Conservation (phyloP, 2,329 filamentous ascomycete species). For the Zalaria obscura region DNA sequence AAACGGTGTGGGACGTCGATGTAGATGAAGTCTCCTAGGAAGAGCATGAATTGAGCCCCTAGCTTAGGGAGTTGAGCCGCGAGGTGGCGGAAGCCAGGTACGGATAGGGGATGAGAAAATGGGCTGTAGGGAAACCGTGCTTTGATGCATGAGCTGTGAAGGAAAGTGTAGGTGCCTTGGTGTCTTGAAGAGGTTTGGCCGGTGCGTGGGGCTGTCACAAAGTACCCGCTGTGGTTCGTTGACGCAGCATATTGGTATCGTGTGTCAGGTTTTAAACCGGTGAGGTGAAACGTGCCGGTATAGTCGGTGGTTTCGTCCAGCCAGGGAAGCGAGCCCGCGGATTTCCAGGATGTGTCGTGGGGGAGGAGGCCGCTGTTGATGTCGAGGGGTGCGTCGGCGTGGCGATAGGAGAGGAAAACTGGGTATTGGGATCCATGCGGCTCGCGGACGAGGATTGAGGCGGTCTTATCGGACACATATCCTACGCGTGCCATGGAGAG, state of each 20-base stretch:
- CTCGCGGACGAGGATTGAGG: slow-evolving; percentile 73
- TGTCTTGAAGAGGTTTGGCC: slow-evolving; percentile 43
- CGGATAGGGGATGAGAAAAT: slow-evolving; percentile 65
- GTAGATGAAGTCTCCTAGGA: slow-evolving; percentile 79
- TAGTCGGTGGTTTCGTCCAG: slow-evolving; percentile 71
- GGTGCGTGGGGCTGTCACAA: slow-evolving; percentile 59
- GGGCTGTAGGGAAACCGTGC: slow-evolving; percentile 81
- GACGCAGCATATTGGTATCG: slow-evolving; percentile 75
- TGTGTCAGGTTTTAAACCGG: slow-evolving; percentile 53
- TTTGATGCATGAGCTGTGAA: slow-evolving; percentile 87
- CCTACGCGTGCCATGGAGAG: slow-evolving; percentile 78
- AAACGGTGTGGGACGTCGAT: slow-evolving; percentile 75
- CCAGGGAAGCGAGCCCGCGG: slow-evolving; percentile 47
- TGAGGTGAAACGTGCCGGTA: slow-evolving; percentile 56
- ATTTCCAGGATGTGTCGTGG: slow-evolving; percentile 51
- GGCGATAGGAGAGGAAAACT: slow-evolving; percentile 51
- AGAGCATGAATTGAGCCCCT: slow-evolving; percentile 57
- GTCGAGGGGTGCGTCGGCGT: slow-evolving; percentile 25
- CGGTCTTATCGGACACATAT: slow-evolving; percentile 68
- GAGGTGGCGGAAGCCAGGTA: slow-evolving; percentile 67
- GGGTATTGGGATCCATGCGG: slow-evolving; percentile 63
- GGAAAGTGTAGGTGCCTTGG: slow-evolving; percentile 63
- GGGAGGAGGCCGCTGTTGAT: slow-evolving; percentile 39
- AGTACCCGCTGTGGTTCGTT: slow-evolving; percentile 73
- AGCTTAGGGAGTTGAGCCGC: slow-evolving; percentile 58